Base-by-base conservation (phyloP, 805 yeast genomes). In the Candida ficus region DNA sequence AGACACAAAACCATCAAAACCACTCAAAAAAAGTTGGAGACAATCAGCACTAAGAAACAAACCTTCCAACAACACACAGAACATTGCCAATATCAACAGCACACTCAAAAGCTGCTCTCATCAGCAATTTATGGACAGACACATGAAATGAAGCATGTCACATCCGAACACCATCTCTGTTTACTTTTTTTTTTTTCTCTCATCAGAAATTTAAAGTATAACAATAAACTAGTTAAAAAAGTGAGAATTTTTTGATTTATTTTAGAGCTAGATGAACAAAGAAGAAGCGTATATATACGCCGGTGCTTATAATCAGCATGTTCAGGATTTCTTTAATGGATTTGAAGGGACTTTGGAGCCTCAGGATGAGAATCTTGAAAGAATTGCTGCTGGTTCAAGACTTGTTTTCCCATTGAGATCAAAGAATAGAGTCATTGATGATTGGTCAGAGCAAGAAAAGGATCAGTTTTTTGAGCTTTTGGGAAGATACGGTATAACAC, bases 381-480 rank as follows among this genome's bases (percentile, higher is more conserved):
- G 19, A 11, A 28, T 14, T n/a, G n/a, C n/a, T n/a, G n/a, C n/a
- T n/a, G n/a, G n/a, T n/a, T n/a, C n/a, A n/a, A n/a, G n/a, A n/a
- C n/a, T n/a, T n/a, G n/a, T n/a, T n/a, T n/a, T 9, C 14, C 11
- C 5, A 11, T 13, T 11, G 27, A 18, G 22, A 12, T 7, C 9
- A 29, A 27, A 22, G 38, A 19, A 32, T 19, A 26, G 22, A 13
- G 27, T 29, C 3, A 75, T 76, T 0, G 51, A 63, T 6, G 36
- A 45, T 16, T 78, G 85, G 85, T 52, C 67, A 2, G 42, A 52
- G 1, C 39, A 42, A 1, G 84, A 80, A 40, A 78, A 79, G 47
- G 73, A 71, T 17, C 29, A 41, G 12, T 80, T 80, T 54, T 80
- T 77, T 54, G 61, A 63, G 17, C 62, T 68, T 18, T 52, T 80